These are phyloP conservation scores for Lasiosphaeria ovina DNA, from an alignment of 495 filamentous ascomycete genomes.

Conservation along the genomic window DNA sequence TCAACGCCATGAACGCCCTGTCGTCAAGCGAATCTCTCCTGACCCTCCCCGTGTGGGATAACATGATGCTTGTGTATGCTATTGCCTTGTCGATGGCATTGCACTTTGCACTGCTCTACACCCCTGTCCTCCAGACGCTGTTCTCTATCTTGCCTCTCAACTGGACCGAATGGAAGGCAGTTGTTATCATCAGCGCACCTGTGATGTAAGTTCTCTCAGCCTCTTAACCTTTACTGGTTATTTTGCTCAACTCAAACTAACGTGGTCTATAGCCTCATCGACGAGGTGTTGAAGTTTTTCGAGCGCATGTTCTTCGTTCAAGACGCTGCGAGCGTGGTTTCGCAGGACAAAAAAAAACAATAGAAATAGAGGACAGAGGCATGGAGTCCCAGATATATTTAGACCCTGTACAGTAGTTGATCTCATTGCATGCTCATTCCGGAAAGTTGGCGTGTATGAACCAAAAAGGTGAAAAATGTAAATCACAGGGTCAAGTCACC, in stretches of 20 bases:
- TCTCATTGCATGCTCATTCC: conserved; percentile 7
- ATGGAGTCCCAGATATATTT: conserved; percentile 13
- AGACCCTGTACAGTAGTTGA: conserved; percentile 27
- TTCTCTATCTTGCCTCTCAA: conserved; percentile 92
- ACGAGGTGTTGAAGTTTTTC: conserved; percentile 79
- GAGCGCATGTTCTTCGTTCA: conserved; percentile 66
- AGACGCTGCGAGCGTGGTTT: conserved; percentile 24
- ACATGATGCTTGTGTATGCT: conserved; percentile 95
- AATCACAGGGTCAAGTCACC: no score
- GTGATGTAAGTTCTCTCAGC: conserved; percentile 72
- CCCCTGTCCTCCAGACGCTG: conserved; percentile 79
- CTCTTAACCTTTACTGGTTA: not conserved
- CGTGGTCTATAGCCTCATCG: conserved; percentile 64
- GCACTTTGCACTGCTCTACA: conserved; percentile 93
- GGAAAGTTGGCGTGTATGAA: conserved; percentile 2
- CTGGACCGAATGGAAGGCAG: conserved; percentile 90
- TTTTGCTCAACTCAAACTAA: conserved; percentile 34
- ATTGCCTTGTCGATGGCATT: conserved; percentile 92
- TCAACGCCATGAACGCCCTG: conserved; percentile 98
- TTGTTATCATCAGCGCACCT: conserved; percentile 81
- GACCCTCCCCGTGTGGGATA: conserved; percentile 91
- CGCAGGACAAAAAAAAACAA: conserved; percentile 45
- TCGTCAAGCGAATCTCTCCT: conserved; percentile 93
- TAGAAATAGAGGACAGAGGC: conserved; percentile 13
- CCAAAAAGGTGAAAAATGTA: not conserved